phyloP scores from a whole-genome alignment of 2,329 filamentous ascomycete species.

The Clarireedia paspali region DNA sequence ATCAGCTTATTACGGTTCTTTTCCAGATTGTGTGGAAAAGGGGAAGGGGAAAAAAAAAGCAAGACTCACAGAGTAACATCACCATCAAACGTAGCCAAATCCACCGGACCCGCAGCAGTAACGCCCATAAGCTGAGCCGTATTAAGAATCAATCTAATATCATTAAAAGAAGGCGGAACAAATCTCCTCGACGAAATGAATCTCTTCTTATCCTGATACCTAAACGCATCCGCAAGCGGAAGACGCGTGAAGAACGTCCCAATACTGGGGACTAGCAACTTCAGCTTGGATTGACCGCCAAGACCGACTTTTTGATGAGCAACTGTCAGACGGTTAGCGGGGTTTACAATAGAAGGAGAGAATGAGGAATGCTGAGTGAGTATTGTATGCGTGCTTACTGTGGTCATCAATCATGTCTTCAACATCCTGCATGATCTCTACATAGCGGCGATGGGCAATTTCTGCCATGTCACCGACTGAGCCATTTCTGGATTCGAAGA shows the following conservation, averaged over 20 bases:
- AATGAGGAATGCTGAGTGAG: no score
- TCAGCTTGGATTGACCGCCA: constrained; percentile 76
- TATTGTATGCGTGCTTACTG: constrained; percentile 43
- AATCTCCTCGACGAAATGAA: constrained; percentile 88
- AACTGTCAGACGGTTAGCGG: constrained; percentile 40
- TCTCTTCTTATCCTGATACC: constrained; percentile 77
- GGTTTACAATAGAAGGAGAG: no score
- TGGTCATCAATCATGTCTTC: constrained; percentile 89
- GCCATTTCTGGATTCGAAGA: constrained; percentile 61
- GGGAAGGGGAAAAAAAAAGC: constrained; percentile 41
- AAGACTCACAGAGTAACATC: constrained; percentile 76
- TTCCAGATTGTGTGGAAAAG: constrained; percentile 40
- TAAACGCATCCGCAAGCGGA: constrained; percentile 82
- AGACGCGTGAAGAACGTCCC: constrained; percentile 91
- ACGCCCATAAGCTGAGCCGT: constrained; percentile 91
- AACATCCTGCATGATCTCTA: constrained; percentile 91
- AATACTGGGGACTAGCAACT: constrained; percentile 81
- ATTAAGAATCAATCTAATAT: constrained; percentile 86
- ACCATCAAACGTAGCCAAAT: constrained; percentile 92
- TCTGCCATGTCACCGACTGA: constrained; percentile 65
- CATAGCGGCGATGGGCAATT: constrained; percentile 80
- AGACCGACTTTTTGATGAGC: constrained; percentile 58
- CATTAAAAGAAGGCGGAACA: constrained; percentile 95
- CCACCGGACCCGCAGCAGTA: constrained; percentile 62
- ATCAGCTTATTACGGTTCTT: constrained; percentile 47